Evolutionary conservation across 768 basidiomycete species (phyloP).

Genomic region (Dioszegia aurantiaca): DNA sequence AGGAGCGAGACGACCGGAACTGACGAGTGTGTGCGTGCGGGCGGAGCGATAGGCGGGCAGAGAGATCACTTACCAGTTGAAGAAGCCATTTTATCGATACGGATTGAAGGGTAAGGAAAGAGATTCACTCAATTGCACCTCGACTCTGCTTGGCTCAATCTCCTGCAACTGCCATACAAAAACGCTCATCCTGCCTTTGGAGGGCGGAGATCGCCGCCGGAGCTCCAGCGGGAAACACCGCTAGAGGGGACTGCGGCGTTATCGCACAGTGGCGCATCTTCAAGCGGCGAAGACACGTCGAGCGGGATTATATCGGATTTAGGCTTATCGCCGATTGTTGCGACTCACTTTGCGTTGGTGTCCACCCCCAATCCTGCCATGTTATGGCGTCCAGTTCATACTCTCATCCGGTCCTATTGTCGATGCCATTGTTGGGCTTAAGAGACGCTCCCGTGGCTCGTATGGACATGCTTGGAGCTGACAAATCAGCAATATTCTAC

Average conservation of each 20-base stretch:
- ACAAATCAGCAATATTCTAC: too few species aligned
- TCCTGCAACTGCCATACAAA: too few species aligned
- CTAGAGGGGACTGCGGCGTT: background rate
- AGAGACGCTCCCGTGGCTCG: too few species aligned
- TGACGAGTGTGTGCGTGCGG: background rate
- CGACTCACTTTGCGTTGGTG: background rate
- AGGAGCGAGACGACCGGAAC: too few species aligned
- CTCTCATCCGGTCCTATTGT: too few species aligned
- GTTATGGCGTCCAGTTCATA: too few species aligned
- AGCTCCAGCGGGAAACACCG: too few species aligned
- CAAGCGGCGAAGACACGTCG: background rate
- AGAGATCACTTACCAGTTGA: constrained; percentile 38
- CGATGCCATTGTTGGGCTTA: background rate
- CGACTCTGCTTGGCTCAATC: too few species aligned
- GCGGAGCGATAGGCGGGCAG: constrained; percentile 1
- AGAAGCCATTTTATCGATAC: constrained; percentile 41
- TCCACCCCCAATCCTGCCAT: background rate
- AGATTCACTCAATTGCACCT: too few species aligned
- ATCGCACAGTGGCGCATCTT: background rate
- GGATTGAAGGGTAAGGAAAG: constrained; percentile 7
- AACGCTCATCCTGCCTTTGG: too few species aligned
- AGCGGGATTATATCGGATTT: background rate
- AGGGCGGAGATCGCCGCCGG: too few species aligned
- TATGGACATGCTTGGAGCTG: too few species aligned
- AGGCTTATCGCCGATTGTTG: background rate